These are phyloP conservation scores for Leptoxyphium fumago DNA, from an alignment of 2,329 filamentous ascomycete species.

Conservation along the genomic window DNA sequence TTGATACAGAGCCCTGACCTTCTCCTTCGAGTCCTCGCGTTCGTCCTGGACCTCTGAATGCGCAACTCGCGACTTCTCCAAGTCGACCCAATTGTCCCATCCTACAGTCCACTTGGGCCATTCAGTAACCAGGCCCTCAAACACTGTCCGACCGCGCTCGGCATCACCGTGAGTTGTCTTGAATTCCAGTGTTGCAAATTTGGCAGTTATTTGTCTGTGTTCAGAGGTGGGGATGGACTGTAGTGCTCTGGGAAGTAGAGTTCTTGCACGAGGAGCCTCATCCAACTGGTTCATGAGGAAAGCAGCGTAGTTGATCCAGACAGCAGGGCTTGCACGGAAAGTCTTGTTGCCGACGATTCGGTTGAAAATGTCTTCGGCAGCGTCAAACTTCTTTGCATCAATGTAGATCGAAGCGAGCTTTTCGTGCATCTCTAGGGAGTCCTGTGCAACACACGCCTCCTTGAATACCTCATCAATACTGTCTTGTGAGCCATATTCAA, in stretches of 20 bases:
- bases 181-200: slow-evolving; percentile 88
- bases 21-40: slow-evolving; percentile 45
- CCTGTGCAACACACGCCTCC: slow-evolving; percentile 85
- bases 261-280: slow-evolving; percentile 58
- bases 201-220: slow-evolving; percentile 62
- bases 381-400: slow-evolving; percentile 69
- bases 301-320: slow-evolving; percentile 90
- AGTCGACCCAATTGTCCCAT: slow-evolving; percentile 82
- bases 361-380: slow-evolving; percentile 81
- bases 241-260: slow-evolving; percentile 66
- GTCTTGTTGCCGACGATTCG: slow-evolving; percentile 69
- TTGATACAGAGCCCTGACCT: slow-evolving; percentile 52
- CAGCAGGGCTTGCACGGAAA: slow-evolving; percentile 59
- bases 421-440: slow-evolving; percentile 77
- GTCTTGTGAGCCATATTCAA: slow-evolving; percentile 64
- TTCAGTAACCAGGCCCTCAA: slow-evolving; percentile 69
- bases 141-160: slow-evolving; percentile 87
- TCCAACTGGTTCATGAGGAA: slow-evolving; percentile 68
- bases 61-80: slow-evolving; percentile 42
- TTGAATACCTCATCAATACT: slow-evolving; percentile 76
- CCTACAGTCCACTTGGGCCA: slow-evolving; percentile 84
- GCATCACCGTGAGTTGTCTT: slow-evolving; percentile 65
- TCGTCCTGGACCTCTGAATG: slow-evolving; percentile 18
- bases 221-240: slow-evolving; percentile 62
- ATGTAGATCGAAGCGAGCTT: slow-evolving; percentile 90